Conservation (phyloP, 345 rosid genomes). For the Passiflora organensis region DNA sequence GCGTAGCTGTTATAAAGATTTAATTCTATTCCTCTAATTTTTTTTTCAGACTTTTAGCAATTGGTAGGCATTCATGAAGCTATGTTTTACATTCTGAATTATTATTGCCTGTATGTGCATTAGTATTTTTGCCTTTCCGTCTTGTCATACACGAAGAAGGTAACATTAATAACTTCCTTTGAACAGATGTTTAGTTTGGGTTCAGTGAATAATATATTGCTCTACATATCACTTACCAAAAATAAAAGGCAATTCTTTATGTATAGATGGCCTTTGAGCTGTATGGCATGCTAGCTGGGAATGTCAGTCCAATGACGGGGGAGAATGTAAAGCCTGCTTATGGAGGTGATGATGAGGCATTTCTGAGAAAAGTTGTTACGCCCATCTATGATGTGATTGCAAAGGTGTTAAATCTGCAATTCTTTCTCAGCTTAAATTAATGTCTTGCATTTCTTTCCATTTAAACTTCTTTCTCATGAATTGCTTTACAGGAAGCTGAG, state of each 20-base stretch:
- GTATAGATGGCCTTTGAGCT: constrained; percentile 96
- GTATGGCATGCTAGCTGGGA: constrained; percentile 97
- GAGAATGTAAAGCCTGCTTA: constrained; percentile 97
- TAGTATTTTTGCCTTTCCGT: too few relatives aligned
- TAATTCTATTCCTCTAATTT: too few relatives aligned
- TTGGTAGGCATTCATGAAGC: too few relatives aligned
- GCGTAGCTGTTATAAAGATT: too few relatives aligned
- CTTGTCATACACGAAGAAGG: too few relatives aligned
- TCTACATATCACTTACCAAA: too few relatives aligned
- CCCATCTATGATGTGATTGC: constrained; percentile 85
- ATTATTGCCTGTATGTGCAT: too few relatives aligned
- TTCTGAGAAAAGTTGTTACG: constrained; percentile 82
- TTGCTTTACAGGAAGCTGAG: constrained; percentile 70
- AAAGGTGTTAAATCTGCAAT: constrained; percentile 39
- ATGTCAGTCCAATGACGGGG: constrained; percentile 95
- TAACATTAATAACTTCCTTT: too few relatives aligned
- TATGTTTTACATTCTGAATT: too few relatives aligned
- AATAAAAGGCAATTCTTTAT: constrained; percentile 3
- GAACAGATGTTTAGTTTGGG: too few relatives aligned
- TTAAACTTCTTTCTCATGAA: neutral
- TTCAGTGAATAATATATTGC: too few relatives aligned
- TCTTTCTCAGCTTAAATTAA: neutral
- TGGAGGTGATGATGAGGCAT: constrained; percentile 97
- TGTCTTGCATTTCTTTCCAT: constrained; percentile 1
- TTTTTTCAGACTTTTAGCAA: too few relatives aligned